Base-by-base conservation (phyloP, 192 early-diverging fungal species). In the Coemansia sp. region DNA sequence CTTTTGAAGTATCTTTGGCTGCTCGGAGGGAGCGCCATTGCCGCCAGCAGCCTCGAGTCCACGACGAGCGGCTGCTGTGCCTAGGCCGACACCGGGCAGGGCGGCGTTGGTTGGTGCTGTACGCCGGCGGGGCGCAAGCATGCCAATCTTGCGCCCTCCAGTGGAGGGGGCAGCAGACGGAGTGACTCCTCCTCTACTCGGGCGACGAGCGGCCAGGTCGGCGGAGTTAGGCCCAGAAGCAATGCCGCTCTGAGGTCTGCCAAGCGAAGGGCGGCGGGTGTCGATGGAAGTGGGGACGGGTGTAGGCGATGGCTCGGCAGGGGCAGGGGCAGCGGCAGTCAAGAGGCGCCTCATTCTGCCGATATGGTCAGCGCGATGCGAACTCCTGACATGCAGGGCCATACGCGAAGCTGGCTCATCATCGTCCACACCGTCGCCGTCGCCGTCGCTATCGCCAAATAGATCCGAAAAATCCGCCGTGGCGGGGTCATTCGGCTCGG, bases 301-400 rank as follows among this genome's bases (percentile, higher is more conserved):
- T 4, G 7, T 15, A 20, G 47, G 47, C 47, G 47, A 20, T 15
- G 47, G 57, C 53, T 61, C 6, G 11, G 52, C 52, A 49, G n/a
- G 46, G 36, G 64, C 70, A 12, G 74, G 46, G 36, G 64, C 70
- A 12, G 74, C 79, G 13, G 74, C 79, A 0, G 66, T 68, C 52
- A 77, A 65, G 49, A 82, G 55, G 8, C 71, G 71, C 43, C 58
- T 57, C 62, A 82, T 65, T 22, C 80, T 60, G 8, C 71, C 75
- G 60, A 47, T 69, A 46, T 82, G 80, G 72, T 82, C 75, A 3
- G 71, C 71, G 15, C 43, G 53, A 22, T 74, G 71, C 24, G 65
- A 61, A 5, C 22, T 34, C 49, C 46, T 64, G 9, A 75, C 68
- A 10, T 67, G 60, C 71, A 82, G 68, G 34, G 38, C 38, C 13